Base-by-base conservation (phyloP, 805 yeast genomes). In the Candida suzukii region DNA sequence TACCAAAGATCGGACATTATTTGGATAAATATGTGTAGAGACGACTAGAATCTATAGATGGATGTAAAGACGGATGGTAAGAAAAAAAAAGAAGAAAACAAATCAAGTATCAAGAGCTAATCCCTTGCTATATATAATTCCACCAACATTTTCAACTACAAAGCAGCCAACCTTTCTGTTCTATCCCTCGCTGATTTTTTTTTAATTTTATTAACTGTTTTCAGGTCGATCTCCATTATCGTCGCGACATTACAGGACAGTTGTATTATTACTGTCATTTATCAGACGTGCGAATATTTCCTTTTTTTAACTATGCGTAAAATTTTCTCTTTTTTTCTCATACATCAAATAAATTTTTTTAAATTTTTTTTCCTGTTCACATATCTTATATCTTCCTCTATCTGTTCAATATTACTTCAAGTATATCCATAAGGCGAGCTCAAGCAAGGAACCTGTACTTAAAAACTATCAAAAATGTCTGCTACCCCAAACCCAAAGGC, bases 401-500 rank as follows among this genome's bases (percentile, higher is more conserved):
- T 22, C 36, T 14, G 20, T 9, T 8, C 7, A 7, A 19, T 22
- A 3, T 24, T 19, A 19, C 14, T 13, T 34, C 18, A 41, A 42
- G 46, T 35, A 37, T 37, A 40, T 41, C 38, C 21, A 34, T 35
- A 52, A 63, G 61, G 71, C 68, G 71, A 65, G 70, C 69, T 53
- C 44, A 41, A 41, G 79, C 79, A 73, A 73, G 79, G 79, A 73
- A 67, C 78, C 77, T 62, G 49, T 49, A 38, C 34, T 21, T 19
- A 9, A 21, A 27, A 22, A 26, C 3, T 38, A 35, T 24, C 12
- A 33, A 60, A 34, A 43, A 86, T 83, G 91, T 83, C 91, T 66
- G 76, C 88, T 51, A 76, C 90, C 50, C 88, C 95, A 71, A 91
- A 91, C 80, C 95, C 96, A 68, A 86, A 90, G 68, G 99, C 99